These are phyloP conservation scores for Salvia sclarea DNA, from an alignment of 305 asterid species.

Conservation along the genomic window DNA sequence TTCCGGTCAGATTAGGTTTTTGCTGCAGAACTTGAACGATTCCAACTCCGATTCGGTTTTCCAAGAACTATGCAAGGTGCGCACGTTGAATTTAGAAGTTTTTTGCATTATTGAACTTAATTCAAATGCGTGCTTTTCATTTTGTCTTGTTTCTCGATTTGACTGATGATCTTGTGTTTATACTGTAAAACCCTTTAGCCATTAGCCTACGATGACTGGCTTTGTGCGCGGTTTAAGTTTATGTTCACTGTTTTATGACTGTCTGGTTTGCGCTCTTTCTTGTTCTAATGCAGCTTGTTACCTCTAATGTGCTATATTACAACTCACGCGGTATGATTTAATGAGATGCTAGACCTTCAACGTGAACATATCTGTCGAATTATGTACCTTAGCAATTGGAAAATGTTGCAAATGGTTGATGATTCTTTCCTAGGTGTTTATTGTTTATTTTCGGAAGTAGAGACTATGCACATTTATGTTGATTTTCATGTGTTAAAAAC, in stretches of 20 bases:
- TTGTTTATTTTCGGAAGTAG: neutral
- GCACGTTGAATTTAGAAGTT: neutral
- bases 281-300: conserved; percentile 3
- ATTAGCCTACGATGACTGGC: neutral
- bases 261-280: conserved; percentile 20
- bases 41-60: conserved; percentile 74
- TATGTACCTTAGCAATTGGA: neutral
- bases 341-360: neutral
- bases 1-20: conserved; percentile 68
- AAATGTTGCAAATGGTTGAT: neutral
- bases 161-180: conserved; percentile 21
- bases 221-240: conserved; percentile 20
- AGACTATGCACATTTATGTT: too few species aligned
- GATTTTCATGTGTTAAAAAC: neutral
- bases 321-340: neutral
- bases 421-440: neutral
- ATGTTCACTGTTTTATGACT: neutral
- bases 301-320: conserved; percentile 12
- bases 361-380: neutral
- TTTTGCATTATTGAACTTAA: neutral
- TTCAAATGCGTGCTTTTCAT: neutral
- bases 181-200: conserved; percentile 28
- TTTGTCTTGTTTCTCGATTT: neutral
- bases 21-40: conserved; percentile 70
- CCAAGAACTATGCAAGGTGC: conserved; percentile 73